Evolutionary conservation across 2,329 filamentous ascomycete species (phyloP).

Genomic region (Fusarium bactridioides): DNA sequence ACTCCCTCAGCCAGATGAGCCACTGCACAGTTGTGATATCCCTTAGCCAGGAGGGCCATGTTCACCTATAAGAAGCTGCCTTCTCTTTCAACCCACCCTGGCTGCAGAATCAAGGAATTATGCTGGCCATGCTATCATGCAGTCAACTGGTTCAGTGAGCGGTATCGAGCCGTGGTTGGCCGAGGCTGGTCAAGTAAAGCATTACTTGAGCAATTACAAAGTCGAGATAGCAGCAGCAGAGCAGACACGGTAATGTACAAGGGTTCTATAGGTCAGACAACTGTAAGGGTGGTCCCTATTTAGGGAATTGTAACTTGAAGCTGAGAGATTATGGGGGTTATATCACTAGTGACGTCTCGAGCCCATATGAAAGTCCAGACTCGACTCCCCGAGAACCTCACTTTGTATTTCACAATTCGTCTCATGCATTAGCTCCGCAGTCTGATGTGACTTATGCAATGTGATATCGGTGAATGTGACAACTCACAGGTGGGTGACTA

Average conservation of each 20-base stretch:
- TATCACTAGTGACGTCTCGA: not conserved
- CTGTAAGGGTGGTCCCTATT: not conserved
- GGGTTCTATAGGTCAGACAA: not conserved
- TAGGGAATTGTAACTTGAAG: not conserved
- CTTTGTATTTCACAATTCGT: conserved; percentile 2
- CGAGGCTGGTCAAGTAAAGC: not conserved
- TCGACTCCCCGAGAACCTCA: not conserved
- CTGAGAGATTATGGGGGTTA: not conserved
- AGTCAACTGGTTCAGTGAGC: not conserved
- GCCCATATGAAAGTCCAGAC: not conserved
- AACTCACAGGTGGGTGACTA: not conserved
- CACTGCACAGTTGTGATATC: not conserved
- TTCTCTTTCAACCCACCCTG: not conserved
- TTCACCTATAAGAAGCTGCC: not conserved
- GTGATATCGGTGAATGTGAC: conserved; percentile 2
- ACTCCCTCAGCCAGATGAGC: not conserved
- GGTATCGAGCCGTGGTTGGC: not conserved
- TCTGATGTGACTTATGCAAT: conserved; percentile 7
- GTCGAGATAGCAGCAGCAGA: not conserved
- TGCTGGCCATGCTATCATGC: not conserved
- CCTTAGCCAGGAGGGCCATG: not conserved
- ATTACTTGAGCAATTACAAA: not conserved
- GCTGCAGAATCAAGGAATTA: not conserved
- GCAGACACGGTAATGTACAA: not conserved
- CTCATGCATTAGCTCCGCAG: not conserved